These are phyloP conservation scores for Thinopyrum elongatum DNA, from an alignment of 176 grass and related monocot species.

Conservation along the genomic window DNA sequence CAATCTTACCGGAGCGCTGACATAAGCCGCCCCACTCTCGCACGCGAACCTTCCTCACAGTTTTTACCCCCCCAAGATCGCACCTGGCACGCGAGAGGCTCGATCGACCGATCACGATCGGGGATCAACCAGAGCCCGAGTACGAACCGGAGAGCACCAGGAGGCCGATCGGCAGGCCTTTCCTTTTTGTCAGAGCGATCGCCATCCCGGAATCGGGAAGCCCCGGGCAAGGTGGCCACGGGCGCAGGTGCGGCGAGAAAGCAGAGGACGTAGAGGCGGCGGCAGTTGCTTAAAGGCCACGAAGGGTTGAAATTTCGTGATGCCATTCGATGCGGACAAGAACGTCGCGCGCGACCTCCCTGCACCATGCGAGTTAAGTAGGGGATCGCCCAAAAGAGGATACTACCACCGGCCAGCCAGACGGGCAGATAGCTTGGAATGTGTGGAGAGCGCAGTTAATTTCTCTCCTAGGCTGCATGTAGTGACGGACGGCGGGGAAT, in stretches of 20 bases:
- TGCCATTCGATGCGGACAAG: not conserved
- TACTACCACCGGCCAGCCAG: not conserved
- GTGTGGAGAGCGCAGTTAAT: not conserved
- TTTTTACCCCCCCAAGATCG: not conserved
- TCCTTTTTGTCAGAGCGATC: not conserved
- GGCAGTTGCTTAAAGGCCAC: constrained; percentile 30
- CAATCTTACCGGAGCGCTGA: not conserved
- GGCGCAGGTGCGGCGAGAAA: not conserved
- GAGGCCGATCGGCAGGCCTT: not conserved
- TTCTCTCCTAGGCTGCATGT: not conserved
- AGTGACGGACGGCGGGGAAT: not conserved
- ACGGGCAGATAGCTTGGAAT: not conserved
- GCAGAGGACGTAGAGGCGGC: not conserved
- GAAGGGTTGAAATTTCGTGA: not conserved
- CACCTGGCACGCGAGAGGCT: not conserved
- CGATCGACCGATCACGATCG: not conserved
- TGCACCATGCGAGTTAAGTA: not conserved
- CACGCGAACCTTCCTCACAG: not conserved
- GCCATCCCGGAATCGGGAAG: constrained; percentile 21
- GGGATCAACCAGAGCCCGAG: not conserved
- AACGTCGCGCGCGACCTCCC: not conserved
- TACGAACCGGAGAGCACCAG: not conserved
- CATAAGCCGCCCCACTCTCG: not conserved
- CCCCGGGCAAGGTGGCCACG: not conserved
- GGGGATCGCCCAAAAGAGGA: not conserved